These are phyloP conservation scores for Podaxis mareebaensis DNA, from an alignment of 768 basidiomycete genomes.

Conservation along the genomic window DNA sequence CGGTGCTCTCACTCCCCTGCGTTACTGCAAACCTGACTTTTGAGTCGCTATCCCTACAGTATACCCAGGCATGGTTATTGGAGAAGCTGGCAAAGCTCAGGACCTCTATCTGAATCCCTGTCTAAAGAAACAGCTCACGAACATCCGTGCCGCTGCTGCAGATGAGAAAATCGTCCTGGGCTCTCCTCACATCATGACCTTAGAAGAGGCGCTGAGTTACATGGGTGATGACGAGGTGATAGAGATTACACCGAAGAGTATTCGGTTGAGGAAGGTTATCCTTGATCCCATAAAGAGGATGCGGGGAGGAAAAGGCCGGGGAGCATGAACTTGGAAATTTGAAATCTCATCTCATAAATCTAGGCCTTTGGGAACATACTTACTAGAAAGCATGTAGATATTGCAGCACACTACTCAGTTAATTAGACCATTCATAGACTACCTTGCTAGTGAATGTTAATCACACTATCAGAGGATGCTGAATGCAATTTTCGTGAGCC, in stretches of 20 bases:
- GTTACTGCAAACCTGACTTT: background rate
- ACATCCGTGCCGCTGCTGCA: conserved; percentile 47
- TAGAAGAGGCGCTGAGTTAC: conserved; percentile 41
- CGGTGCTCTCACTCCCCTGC: conserved; percentile 5
- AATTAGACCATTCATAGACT: background rate
- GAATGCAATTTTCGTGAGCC: too few relatives aligned
- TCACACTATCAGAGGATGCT: too few relatives aligned
- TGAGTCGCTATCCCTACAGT: background rate
- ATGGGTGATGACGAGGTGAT: conserved; percentile 39
- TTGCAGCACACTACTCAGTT: background rate
- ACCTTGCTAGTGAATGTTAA: too few relatives aligned
- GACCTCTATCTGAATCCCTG: conserved; percentile 50
- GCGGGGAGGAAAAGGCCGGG: conserved; percentile 27
- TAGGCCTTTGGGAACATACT: background rate
- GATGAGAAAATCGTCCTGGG: conserved; percentile 48
- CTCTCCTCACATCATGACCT: conserved; percentile 41
- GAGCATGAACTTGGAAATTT: background rate
- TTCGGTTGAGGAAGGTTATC: conserved; percentile 41
- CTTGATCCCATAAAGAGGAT: conserved; percentile 37
- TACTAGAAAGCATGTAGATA: background rate
- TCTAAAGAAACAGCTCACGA: conserved; percentile 50
- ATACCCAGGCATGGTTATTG: conserved; percentile 35
- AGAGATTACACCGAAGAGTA: conserved; percentile 44
- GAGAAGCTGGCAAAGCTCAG: conserved; percentile 46
- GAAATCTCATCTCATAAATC: background rate